Evolutionary conservation across 768 basidiomycete genomes (phyloP), one percentile per base, ranked within the genome.

Genomic region (Lactarius pseudohatsudake): DNA sequence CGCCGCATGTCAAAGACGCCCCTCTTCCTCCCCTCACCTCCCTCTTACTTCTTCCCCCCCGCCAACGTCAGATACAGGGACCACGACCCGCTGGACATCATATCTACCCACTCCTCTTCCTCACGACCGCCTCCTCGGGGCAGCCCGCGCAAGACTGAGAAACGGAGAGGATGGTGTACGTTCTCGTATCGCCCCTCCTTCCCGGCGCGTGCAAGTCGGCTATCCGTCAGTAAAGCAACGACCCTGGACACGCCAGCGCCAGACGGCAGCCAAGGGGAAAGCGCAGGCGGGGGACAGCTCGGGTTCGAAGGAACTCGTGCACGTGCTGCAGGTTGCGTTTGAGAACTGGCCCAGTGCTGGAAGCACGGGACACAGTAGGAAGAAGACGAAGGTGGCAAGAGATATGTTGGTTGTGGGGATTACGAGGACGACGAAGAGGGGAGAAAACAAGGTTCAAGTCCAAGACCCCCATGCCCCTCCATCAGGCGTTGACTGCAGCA

Each of bases 11-110:
- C 65, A 11, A 66, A 41, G 9, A 61, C 60, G 1, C 65, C 65
- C 3, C 36, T 62, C 18, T 62, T 62, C 38, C 65, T 62, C 41
- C 18, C 40, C 18, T 28, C 43, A 6, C 61, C 30, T 26, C 26
- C 26, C 26, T 1, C 26, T 1, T 30, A 0, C 10, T 43, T 5
- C 47, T 20, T 28, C 43, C 26, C 16, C n/a, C 47, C 30, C 41
- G 7, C 7, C 36, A 47, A 20, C 11, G 22, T 11, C 7, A 36
- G 20, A 30, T 26, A 22, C 34, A 16, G 41, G 16, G 34, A 1
- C 15, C 5, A 32, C 26, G 36, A 66, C n/a, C 32, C 18, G 1
- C 57, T 38, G 11, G 65, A 59, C 6, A n/a, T 63, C 4, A 67
- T 67, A 43, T 63, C 45, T 26, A 36, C 30, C 7, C 28, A 28